Conservation (phyloP, 176 grass and related monocot species). For the Aegilops speltoides region DNA sequence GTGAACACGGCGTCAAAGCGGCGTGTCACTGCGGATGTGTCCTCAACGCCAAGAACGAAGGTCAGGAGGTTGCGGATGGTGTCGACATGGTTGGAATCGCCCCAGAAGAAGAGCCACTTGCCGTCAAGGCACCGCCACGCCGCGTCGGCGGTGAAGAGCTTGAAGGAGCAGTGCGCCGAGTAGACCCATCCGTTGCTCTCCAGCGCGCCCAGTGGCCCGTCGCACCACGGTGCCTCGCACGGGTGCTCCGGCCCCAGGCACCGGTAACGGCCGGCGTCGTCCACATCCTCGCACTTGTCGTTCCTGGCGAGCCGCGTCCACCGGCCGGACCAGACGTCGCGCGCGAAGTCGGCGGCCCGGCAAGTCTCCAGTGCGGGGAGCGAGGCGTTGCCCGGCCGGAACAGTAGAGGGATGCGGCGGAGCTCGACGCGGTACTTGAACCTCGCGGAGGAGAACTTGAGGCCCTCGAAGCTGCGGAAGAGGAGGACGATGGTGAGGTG, state of each 20-base stretch:
- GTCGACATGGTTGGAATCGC: slow-evolving; percentile 98
- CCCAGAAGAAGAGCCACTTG: slow-evolving; percentile 99
- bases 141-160: slow-evolving; percentile 55
- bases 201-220: slow-evolving; percentile 64
- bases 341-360: slow-evolving; percentile 48
- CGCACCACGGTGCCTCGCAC: slow-evolving; percentile 85
- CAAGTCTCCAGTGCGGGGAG: slow-evolving; percentile 57
- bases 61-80: slow-evolving; percentile 84
- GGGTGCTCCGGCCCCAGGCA: slow-evolving; percentile 56
- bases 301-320: slow-evolving; percentile 82
- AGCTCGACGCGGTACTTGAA: slow-evolving; percentile 75
- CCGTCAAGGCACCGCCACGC: slow-evolving; percentile 82
- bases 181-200: slow-evolving; percentile 99
- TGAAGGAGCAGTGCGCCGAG: slow-evolving; percentile 94
- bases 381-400: slow-evolving; percentile 32
- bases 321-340: slow-evolving; percentile 65
- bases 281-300: slow-evolving; percentile 47
- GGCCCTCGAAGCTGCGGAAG: slow-evolving; percentile 85
- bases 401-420: slow-evolving; percentile 45
- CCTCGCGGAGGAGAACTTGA: slow-evolving; percentile 80
- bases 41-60: slow-evolving; percentile 65
- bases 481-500: slow-evolving; percentile 77
- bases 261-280: slow-evolving; percentile 68
- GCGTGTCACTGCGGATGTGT: slow-evolving; percentile 58
- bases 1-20: slow-evolving; percentile 66